Evolutionary conservation across 495 filamentous ascomycete genomes (phyloP).

Genomic region (Clohesyomyces aquaticus): DNA sequence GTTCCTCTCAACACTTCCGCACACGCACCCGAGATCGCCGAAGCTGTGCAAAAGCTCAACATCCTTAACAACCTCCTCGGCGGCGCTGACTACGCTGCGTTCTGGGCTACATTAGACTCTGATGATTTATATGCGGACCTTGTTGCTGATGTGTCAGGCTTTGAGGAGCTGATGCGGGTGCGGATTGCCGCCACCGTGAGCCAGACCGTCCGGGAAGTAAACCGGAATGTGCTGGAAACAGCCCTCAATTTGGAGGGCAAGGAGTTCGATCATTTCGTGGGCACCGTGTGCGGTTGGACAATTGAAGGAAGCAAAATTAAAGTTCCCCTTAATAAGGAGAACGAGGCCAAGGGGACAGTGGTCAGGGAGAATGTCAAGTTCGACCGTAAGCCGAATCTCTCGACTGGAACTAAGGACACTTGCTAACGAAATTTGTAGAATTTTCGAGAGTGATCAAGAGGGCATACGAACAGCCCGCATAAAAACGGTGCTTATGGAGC

Average conservation of each 20-base stretch:
- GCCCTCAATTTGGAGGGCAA: constrained; percentile 81
- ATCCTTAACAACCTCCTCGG: constrained; percentile 82
- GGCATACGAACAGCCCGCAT: constrained; percentile 86
- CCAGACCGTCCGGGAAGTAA: constrained; percentile 85
- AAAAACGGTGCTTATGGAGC: too few species aligned
- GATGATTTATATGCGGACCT: constrained; percentile 97
- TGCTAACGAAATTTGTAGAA: constrained; percentile 49
- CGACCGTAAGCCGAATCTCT: constrained; percentile 60
- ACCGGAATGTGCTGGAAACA: constrained; percentile 72
- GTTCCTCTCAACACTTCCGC: constrained; percentile 53
- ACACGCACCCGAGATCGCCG: constrained; percentile 59
- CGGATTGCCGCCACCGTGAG: constrained; percentile 87
- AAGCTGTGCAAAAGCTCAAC: constrained; percentile 88
- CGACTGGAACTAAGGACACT: not conserved
- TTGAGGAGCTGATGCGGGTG: constrained; percentile 93
- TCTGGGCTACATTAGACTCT: constrained; percentile 90
- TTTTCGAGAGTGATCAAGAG: constrained; percentile 78
- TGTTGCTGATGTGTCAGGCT: constrained; percentile 89
- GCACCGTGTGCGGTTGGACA: constrained; percentile 85
- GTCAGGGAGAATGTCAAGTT: constrained; percentile 96
- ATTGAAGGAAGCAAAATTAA: constrained; percentile 67
- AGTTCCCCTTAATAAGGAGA: constrained; percentile 93
- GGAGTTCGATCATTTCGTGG: constrained; percentile 77
- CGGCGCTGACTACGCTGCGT: constrained; percentile 80
- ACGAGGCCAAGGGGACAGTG: constrained; percentile 95